phyloP scores from a whole-genome alignment of 768 basidiomycete genomes.

The Calocybe gangraenosa region DNA sequence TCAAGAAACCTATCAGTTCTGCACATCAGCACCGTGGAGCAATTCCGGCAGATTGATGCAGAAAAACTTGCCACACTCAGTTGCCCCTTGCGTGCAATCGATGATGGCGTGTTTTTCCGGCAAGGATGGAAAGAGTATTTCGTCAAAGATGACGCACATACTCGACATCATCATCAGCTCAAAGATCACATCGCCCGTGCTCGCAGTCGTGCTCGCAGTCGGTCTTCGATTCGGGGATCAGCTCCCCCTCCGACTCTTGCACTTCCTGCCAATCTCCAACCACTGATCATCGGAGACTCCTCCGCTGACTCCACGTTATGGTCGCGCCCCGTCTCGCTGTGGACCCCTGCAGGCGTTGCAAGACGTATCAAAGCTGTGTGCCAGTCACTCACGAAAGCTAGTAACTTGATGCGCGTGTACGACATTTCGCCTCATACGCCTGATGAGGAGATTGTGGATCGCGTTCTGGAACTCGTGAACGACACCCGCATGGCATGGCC shows the following conservation, averaged over 20 bases:
- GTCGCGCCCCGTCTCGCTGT: constrained; percentile 54
- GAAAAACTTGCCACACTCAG: constrained; percentile 53
- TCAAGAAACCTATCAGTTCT: constrained; percentile 59
- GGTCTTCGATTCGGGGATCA: constrained; percentile 18
- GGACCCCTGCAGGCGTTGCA: constrained; percentile 58
- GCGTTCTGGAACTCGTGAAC: constrained; percentile 68
- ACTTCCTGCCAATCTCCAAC: constrained; percentile 42
- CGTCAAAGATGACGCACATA: constrained; percentile 29
- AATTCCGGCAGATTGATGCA: constrained; percentile 55
- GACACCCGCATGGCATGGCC: constrained; percentile 78
- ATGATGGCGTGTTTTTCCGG: constrained; percentile 69
- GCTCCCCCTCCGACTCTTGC: constrained; percentile 18
- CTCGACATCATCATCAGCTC: constrained; percentile 21
- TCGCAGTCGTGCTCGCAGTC: constrained; percentile 20
- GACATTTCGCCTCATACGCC: constrained; percentile 62
- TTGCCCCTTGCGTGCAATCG: constrained; percentile 50
- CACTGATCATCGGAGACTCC: constrained; percentile 74
- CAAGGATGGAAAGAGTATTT: constrained; percentile 52
- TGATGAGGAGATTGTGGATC: constrained; percentile 63
- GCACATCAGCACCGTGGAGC: constrained; percentile 49
- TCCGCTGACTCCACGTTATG: constrained; percentile 61
- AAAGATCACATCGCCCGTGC: constrained; percentile 22
- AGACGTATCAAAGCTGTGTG: constrained; percentile 72
- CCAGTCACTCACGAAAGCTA: constrained; percentile 62
- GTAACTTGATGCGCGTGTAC: constrained; percentile 60